These are phyloP conservation scores for Starmera caribaea DNA, from an alignment of 805 yeast species.

Conservation along the genomic window DNA sequence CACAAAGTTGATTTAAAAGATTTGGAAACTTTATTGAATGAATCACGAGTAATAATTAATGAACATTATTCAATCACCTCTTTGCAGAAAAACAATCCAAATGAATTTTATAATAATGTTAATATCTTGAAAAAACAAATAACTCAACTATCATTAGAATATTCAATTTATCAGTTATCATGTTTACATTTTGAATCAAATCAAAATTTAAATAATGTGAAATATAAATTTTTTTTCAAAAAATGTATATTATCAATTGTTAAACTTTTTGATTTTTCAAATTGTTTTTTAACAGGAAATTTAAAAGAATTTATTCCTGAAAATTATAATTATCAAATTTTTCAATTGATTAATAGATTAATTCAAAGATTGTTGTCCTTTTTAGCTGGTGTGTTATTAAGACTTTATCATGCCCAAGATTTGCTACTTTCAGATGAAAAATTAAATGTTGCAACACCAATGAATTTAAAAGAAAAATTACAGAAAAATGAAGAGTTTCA, in stretches of 20 bases:
- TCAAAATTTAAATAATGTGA: conserved; percentile 2
- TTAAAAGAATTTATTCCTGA: conserved; percentile 3
- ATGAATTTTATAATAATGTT: conserved; percentile 5
- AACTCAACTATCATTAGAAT: conserved; percentile 5
- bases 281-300: conserved; percentile 6
- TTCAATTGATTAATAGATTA: conserved; percentile 5
- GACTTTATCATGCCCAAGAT: conserved; percentile 12
- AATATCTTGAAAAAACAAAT: conserved; percentile 4
- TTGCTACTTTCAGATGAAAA: conserved; percentile 1
- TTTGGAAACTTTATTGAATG: conserved; percentile 2
- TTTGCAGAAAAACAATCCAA: not conserved
- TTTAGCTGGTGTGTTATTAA: conserved; percentile 2
- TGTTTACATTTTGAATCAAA: conserved; percentile 10
- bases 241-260: not conserved
- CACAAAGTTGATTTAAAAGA: conserved; percentile 4
- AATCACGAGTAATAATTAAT: conserved; percentile 6
- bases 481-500: conserved; percentile 1
- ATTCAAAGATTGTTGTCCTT: conserved; percentile 1
- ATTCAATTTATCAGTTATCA: conserved; percentile 5
- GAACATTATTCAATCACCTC: conserved; percentile 1
- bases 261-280: conserved; percentile 3
- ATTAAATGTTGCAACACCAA: not conserved
- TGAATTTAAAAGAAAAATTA: not conserved
- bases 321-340: conserved; percentile 5
- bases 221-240: conserved; percentile 5